Base-by-base conservation (phyloP, 2,329 filamentous ascomycete genomes). In the Acephala macrosclerotiorum region DNA sequence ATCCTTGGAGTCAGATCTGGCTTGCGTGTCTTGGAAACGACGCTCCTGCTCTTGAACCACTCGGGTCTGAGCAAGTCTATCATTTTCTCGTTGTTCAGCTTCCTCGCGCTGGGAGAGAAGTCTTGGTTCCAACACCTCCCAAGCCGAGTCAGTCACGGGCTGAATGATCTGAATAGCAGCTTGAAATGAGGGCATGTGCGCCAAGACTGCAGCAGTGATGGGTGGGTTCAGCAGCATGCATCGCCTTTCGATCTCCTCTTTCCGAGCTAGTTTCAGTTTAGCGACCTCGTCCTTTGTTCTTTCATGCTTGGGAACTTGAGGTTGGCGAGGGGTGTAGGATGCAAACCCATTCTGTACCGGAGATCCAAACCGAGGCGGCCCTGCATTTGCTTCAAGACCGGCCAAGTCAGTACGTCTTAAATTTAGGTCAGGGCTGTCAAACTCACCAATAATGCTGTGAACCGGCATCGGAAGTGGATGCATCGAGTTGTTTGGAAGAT, bases 161-260 rank as follows among this genome's bases (percentile, higher is more conserved):
- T 86, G 83, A 11, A 86, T 85, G 42, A 93, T 90, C 68, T 92
- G 87, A 55, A 91, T 84, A 35, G 92, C 89, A 42, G 90, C 90
- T 74, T 90, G 87, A 76, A 93, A 95, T 1, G 91, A 88, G 56
- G 91, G 85, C 77, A 93, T 91, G 73, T 90, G 88, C 63, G 84
- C 84, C 64, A 94, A 81, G 49, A 91, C 82, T 69, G 82, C 83
- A 45, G 88, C 79, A 58, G 81, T 79, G 64, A 95, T 80, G 1
- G 91, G 89, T 29, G 91, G 91, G 36, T 88, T 78, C 58, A 95
- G 82, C 57, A 85, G 81, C 76, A 85, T 79, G 73, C 90, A 92
- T 33, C 91, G 86, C 60, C 85, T 84, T 76, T 94, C 90, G 73
- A 95, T 94, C 71, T 93, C 91, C 16, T 83, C 81, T 75, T 86